phyloP scores from a whole-genome alignment of 371 early-diverging fungal species.

The Mortierella sp. region DNA sequence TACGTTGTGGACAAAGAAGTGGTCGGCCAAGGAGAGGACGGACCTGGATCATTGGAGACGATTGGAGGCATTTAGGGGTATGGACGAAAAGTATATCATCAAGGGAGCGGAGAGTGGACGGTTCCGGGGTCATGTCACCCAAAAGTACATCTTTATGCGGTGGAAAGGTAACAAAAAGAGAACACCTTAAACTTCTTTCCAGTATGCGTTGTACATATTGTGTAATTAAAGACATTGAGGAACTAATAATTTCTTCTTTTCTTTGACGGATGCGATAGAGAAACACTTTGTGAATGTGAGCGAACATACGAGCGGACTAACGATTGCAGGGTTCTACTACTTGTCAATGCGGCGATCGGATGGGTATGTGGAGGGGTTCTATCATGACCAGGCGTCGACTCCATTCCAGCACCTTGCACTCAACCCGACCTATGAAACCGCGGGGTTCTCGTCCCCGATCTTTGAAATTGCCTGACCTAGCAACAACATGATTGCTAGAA shows the following conservation, averaged over 20 bases:
- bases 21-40: slow-evolving; percentile 59
- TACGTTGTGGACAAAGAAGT: slow-evolving; percentile 63
- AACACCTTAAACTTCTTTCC: neutral
- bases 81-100: slow-evolving; percentile 50
- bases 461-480: slow-evolving; percentile 44
- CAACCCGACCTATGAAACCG: slow-evolving; percentile 27
- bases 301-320: slow-evolving; percentile 64
- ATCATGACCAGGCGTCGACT: slow-evolving; percentile 36
- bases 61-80: slow-evolving; percentile 59
- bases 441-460: slow-evolving; percentile 35
- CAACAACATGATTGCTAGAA: too few species aligned
- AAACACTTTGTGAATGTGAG: slow-evolving; percentile 64
- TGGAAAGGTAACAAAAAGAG: slow-evolving; percentile 63
- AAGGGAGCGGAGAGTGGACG: slow-evolving; percentile 56
- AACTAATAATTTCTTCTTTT: neutral
- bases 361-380: slow-evolving; percentile 65
- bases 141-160: slow-evolving; percentile 70
- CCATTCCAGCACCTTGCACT: slow-evolving; percentile 41
- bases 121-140: slow-evolving; percentile 53
- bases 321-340: slow-evolving; percentile 74
- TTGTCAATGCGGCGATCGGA: slow-evolving; percentile 65
- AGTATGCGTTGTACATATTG: neutral
- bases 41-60: slow-evolving; percentile 67
- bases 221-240: neutral
- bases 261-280: slow-evolving; percentile 42